Evolutionary conservation across 1,139 yeast species (phyloP), one percentile per base, ranked within the genome.

Genomic region (Wickerhamiella pararugosa): DNA sequence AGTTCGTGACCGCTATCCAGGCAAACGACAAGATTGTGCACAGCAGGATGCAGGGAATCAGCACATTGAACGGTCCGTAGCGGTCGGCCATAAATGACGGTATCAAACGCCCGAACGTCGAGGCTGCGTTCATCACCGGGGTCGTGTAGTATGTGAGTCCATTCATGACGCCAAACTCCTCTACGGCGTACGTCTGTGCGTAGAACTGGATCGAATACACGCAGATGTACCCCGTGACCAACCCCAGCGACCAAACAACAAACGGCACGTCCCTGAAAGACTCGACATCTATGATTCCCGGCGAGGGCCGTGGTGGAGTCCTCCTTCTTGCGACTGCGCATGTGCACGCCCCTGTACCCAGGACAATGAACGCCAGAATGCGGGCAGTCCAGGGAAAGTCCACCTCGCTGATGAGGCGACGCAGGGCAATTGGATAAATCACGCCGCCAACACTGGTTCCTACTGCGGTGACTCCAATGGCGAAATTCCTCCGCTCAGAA

Each of bases 381-480:
- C 64, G 50, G 4, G 57, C 47, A 2, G 63, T 47, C 62, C 63
- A 60, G n/a, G 53, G 53, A 45, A 57, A 61, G 4, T 64, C 64
- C 9, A 58, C 42, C 6, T 39, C 37, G 2, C 54, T 53, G 34
- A 61, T 47, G 37, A 59, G 45, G 9, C 48, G 44, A 27, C 53
- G 50, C 6, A 55, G 49, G 47, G 55, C 47, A 41, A 59, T 50
- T 3, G 65, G 63, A 42, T 52, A 56, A 9, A 59, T 44, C 7
- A 58, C 49, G 15, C 63, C 65, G 5, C 62, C 64, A 6, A 69
- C 57, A 8, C 79, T 75, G 4, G 79, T 67, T 0, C 82, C 82
- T 2, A 73, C 67, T 1, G 77, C 66, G 1, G 73, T 69, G 1
- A 76, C 49, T 3, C 79, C 78, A 10, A 68, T 57, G 1, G 79